Evolutionary conservation across 345 rosid species (phyloP).

Genomic region (Fremontodendron californicum): DNA sequence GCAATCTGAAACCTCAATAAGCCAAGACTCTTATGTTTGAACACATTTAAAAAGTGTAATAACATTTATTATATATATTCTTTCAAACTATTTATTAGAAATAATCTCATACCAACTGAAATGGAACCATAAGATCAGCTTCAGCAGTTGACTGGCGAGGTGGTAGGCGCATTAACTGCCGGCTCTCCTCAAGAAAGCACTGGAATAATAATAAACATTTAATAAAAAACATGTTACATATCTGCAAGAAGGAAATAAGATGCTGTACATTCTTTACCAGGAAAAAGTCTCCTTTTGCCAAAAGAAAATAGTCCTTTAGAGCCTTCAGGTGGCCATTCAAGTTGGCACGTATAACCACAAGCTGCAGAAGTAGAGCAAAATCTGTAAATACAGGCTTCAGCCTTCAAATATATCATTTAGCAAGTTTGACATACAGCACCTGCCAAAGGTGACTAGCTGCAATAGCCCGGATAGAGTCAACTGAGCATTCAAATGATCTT

Average conservation of each 20-base stretch:
- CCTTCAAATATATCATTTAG: constrained; percentile 3
- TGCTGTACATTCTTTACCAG: constrained; percentile 47
- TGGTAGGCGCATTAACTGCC: constrained; percentile 83
- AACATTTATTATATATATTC: not conserved
- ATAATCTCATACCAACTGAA: constrained; percentile 66
- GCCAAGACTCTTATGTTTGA: not conserved
- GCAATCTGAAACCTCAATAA: constrained; percentile 1
- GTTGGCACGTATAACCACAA: constrained; percentile 89
- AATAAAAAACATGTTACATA: constrained; percentile 8
- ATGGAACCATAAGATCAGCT: constrained; percentile 93
- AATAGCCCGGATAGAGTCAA: constrained; percentile 80
- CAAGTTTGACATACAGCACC: constrained; percentile 45
- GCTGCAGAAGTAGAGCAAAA: constrained; percentile 50
- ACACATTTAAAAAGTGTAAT: not conserved
- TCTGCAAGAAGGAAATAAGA: constrained; percentile 9
- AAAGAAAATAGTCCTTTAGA: constrained; percentile 87
- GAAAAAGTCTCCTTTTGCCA: constrained; percentile 96
- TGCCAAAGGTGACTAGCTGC: constrained; percentile 99
- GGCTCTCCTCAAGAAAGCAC: constrained; percentile 96
- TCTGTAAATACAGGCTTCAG: constrained; percentile 12
- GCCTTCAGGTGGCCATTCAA: constrained; percentile 94
- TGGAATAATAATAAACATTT: constrained; percentile 28
- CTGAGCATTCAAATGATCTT: constrained; percentile 76
- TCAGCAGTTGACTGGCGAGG: constrained; percentile 95
- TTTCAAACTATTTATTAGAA: not conserved